Percentiles rank a stretch among this genome's conserved stretches.
Evolutionary conservation across 768 basidiomycete genomes (phyloP).

Genomic region (Termitomyces sp.): DNA sequence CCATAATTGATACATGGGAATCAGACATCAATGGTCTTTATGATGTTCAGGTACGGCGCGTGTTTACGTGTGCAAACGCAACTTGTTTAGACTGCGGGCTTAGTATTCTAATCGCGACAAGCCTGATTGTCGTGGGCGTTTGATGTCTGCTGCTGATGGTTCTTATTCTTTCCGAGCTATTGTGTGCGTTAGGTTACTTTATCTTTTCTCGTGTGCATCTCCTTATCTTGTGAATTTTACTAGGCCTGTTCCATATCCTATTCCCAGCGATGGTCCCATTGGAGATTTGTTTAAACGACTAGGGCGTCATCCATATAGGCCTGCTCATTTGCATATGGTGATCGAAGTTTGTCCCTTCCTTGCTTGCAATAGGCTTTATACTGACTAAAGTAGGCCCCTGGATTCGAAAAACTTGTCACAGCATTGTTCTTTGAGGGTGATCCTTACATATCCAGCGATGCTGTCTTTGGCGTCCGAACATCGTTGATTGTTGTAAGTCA

Average conservation of each 20-base stretch:
- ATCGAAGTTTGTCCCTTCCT: conserved; percentile 39
- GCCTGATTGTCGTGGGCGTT: conserved; percentile 71
- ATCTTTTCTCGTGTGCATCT: neutral
- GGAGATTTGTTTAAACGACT: conserved; percentile 51
- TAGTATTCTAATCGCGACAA: conserved; percentile 49
- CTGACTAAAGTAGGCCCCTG: conserved; percentile 41
- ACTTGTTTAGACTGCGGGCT: neutral
- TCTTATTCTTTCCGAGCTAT: conserved; percentile 66
- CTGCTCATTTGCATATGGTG: conserved; percentile 75
- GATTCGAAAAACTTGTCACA: conserved; percentile 67
- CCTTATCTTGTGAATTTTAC: neutral
- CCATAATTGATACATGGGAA: conserved; percentile 81
- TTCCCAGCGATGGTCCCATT: conserved; percentile 76
- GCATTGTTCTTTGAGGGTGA: conserved; percentile 73
- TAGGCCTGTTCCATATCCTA: conserved; percentile 63
- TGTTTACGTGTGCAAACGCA: neutral
- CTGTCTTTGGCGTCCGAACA: conserved; percentile 78
- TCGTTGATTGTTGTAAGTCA: conserved; percentile 67
- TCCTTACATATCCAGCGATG: conserved; percentile 59
- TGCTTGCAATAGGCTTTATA: neutral
- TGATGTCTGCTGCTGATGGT: conserved; percentile 56
- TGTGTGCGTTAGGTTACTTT: conserved; percentile 31
- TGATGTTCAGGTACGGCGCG: conserved; percentile 27
- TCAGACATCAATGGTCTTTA: conserved; percentile 56
- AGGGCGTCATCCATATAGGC: conserved; percentile 68